Evolutionary conservation across 2,329 filamentous ascomycete species (phyloP).

Genomic region (Thelonectria discophora): DNA sequence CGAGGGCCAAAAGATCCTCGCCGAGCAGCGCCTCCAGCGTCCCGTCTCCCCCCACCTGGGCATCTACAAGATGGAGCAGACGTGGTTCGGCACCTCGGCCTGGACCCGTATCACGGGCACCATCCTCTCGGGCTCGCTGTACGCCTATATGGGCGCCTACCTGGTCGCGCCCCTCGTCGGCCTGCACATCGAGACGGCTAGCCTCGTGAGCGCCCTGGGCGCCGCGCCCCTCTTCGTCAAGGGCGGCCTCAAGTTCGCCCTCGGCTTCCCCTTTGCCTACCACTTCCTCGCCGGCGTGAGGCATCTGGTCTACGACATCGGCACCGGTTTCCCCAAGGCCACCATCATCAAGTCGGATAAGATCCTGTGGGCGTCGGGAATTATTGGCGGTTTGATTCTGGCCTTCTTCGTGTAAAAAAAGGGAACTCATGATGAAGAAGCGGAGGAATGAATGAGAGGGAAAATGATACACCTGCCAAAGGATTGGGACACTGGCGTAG

Average conservation of each 20-base stretch:
- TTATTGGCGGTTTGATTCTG: constrained; percentile 54
- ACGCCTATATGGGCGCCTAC: constrained; percentile 83
- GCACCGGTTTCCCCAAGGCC: constrained; percentile 59
- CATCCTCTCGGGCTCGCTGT: constrained; percentile 75
- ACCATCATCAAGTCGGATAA: constrained; percentile 57
- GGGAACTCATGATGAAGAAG: not conserved
- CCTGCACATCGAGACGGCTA: constrained; percentile 66
- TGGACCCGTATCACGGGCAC: constrained; percentile 87
- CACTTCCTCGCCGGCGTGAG: constrained; percentile 65
- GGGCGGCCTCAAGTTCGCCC: constrained; percentile 63
- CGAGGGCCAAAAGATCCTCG: constrained; percentile 73
- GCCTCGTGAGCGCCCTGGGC: constrained; percentile 68
- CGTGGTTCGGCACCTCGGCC: constrained; percentile 77
- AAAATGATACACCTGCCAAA: not conserved
- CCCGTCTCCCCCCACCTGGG: constrained; percentile 85
- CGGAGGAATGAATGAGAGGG: not conserved
- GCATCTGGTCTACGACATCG: constrained; percentile 63
- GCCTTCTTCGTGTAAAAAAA: constrained; percentile 57
- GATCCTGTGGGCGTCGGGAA: constrained; percentile 58
- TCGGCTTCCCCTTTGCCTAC: constrained; percentile 68
- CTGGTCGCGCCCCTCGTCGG: constrained; percentile 79
- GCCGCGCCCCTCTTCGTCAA: constrained; percentile 67
- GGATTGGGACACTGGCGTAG: constrained; percentile 6
- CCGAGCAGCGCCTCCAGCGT: constrained; percentile 80
- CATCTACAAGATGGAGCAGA: constrained; percentile 89